Evolutionary conservation across 75 land plant genomes (phyloP).

Genomic region (Sequoia sempervirens): DNA sequence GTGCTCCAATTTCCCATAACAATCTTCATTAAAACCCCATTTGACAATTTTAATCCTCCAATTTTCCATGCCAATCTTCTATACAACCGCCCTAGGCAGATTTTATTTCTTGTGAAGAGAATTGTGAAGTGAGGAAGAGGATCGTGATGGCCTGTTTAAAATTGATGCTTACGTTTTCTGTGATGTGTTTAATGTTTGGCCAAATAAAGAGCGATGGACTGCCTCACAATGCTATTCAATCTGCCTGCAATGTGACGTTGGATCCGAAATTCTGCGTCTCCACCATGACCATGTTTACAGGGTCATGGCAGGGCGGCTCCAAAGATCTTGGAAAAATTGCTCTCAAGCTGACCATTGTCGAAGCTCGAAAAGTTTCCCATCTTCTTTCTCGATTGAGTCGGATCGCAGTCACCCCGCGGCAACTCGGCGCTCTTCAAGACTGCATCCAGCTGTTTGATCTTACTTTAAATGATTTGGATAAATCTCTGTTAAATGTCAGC

Average conservation of each 20-base stretch:
- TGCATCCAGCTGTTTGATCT: constrained; percentile 44
- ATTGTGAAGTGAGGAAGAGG: neutral
- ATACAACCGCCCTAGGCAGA: too few species aligned
- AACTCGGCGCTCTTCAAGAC: constrained; percentile 35
- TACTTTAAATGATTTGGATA: constrained; percentile 26
- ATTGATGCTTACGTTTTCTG: neutral
- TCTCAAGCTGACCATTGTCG: neutral
- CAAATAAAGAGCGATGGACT: neutral
- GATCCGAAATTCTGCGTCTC: neutral
- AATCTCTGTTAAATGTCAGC: constrained; percentile 19
- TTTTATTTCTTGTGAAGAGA: too few species aligned
- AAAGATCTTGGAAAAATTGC: neutral
- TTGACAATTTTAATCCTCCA: too few species aligned
- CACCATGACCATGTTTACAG: neutral
- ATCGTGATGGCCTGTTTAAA: neutral
- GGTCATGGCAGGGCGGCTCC: neutral
- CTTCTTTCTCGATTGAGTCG: neutral
- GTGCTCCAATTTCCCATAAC: too few species aligned
- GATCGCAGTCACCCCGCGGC: neutral
- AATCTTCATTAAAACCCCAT: too few species aligned
- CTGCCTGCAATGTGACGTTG: neutral
- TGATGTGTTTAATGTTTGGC: neutral
- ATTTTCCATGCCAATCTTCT: too few species aligned
- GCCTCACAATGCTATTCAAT: neutral
- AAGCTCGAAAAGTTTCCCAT: neutral